Percentiles rank a stretch among this genome's conserved stretches.
Conservation (phyloP, 2,329 filamentous ascomycete genomes). For the Penicillium sp. region DNA sequence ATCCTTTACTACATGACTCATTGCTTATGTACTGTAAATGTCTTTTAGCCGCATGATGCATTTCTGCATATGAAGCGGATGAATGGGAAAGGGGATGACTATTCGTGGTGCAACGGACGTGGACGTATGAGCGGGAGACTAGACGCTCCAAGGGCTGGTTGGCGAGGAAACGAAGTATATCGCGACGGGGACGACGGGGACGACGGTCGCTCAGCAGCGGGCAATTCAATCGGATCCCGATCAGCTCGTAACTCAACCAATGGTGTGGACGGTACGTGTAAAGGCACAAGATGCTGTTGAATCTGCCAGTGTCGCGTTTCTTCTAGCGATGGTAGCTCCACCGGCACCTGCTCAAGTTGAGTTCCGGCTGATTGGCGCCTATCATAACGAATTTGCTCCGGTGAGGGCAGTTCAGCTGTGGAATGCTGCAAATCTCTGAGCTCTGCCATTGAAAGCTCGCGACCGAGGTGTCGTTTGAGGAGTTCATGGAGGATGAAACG, state of each 20-base stretch:
- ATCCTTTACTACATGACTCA: too few relatives aligned
- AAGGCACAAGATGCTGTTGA: background rate
- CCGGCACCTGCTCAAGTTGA: background rate
- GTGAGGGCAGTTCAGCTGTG: constrained; percentile 1
- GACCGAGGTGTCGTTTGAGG: constrained; percentile 50
- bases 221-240: constrained; percentile 3
- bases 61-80: background rate
- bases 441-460: constrained; percentile 40
- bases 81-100: background rate
- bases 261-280: background rate
- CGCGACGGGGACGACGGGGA: background rate
- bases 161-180: background rate
- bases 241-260: constrained; percentile 2
- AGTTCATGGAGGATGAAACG: constrained; percentile 51
- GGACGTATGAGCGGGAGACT: too few relatives aligned
- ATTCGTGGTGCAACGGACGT: background rate
- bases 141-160: background rate
- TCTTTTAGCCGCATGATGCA: background rate
- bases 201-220: background rate
- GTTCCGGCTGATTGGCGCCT: background rate
- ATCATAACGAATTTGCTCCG: background rate
- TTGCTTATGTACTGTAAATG: too few relatives aligned
- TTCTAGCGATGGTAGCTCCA: constrained; percentile 9
- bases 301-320: constrained; percentile 6
- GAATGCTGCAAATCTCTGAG: constrained; percentile 20